A percentile compares a stretch with the other conserved stretches of the same genome.
These are phyloP conservation scores for Beauveria sp. DNA, from an alignment of 2,329 filamentous ascomycete species.

Conservation along the genomic window DNA sequence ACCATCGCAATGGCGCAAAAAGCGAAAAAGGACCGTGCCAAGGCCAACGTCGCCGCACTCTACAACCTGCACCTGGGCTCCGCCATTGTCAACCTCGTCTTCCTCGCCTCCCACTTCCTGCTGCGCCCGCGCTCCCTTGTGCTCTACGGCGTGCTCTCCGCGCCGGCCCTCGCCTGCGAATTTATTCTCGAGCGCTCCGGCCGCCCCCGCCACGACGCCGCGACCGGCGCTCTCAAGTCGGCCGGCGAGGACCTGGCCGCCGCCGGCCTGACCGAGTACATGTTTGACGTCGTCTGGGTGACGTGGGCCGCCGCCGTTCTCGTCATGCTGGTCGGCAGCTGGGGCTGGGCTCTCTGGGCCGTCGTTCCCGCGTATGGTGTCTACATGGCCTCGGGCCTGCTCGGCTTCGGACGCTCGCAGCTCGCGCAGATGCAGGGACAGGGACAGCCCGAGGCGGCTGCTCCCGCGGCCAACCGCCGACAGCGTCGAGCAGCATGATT, in stretches of 20 bases:
- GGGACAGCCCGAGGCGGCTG: conserved; percentile 22
- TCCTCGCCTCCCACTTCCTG: conserved; percentile 63
- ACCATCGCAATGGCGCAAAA: conserved; percentile 48
- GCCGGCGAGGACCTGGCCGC: conserved; percentile 84
- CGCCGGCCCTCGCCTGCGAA: conserved; percentile 71
- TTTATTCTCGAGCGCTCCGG: conserved; percentile 79
- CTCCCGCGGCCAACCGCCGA: conserved; percentile 41
- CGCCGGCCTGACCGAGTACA: conserved; percentile 86
- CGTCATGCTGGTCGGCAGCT: conserved; percentile 75
- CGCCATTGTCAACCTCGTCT: conserved; percentile 62
- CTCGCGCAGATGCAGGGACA: conserved; percentile 41
- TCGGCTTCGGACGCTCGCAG: conserved; percentile 44
- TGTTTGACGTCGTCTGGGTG: conserved; percentile 96
- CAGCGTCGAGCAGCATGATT: conserved; percentile 45
- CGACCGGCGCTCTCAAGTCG: conserved; percentile 58
- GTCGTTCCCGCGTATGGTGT: conserved; percentile 47
- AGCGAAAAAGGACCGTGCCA: conserved; percentile 60
- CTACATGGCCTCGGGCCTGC: conserved; percentile 45
- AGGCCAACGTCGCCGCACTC: conserved; percentile 68
- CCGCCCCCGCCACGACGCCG: conserved; percentile 63
- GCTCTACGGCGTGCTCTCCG: conserved; percentile 64
- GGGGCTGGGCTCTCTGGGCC: conserved; percentile 53
- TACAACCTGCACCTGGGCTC: conserved; percentile 76
- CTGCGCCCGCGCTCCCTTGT: conserved; percentile 46
- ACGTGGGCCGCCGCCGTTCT: conserved; percentile 71